A percentile compares a stretch with the other conserved stretches of the same genome.
phyloP scores from a whole-genome alignment of 2,329 filamentous ascomycete genomes.

The Acarospora socialis region DNA sequence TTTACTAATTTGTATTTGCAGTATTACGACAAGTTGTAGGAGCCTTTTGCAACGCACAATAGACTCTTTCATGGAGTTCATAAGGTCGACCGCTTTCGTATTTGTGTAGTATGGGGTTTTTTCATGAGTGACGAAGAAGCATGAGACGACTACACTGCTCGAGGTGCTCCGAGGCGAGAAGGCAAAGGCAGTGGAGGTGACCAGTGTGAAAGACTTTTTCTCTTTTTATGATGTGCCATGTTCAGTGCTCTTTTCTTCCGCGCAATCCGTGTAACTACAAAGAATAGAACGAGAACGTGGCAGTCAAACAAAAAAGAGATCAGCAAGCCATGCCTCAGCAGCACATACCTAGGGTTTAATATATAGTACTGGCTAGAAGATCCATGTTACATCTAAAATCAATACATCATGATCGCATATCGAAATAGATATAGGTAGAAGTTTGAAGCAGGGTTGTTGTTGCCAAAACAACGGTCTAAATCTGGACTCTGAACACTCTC shows the following conservation, averaged over 20 bases:
- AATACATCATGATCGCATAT: no score
- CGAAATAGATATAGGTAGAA: no score
- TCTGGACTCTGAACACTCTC: no score
- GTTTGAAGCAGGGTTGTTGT: no score
- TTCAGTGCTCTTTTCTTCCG: no score
- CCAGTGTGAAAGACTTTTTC: not conserved
- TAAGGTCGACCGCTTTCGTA: not conserved
- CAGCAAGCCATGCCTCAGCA: no score
- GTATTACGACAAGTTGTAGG: constrained; percentile 99
- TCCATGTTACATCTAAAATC: no score
- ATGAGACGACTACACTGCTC: not conserved
- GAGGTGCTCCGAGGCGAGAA: not conserved
- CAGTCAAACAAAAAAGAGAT: no score
- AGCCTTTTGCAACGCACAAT: constrained; percentile 29
- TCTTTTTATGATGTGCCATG: not conserved
- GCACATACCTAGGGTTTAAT: no score
- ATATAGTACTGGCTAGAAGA: no score
- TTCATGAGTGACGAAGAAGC: not conserved
- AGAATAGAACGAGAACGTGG: not conserved
- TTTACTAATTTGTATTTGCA: constrained; percentile 35
- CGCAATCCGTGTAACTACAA: not conserved
- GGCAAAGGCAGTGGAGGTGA: not conserved
- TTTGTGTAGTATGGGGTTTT: not conserved
- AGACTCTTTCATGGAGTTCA: constrained; percentile 27
- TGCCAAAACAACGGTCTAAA: no score